Base-by-base conservation (phyloP, 2,329 filamentous ascomycete genomes). In the Sclerotinia glacialis region DNA sequence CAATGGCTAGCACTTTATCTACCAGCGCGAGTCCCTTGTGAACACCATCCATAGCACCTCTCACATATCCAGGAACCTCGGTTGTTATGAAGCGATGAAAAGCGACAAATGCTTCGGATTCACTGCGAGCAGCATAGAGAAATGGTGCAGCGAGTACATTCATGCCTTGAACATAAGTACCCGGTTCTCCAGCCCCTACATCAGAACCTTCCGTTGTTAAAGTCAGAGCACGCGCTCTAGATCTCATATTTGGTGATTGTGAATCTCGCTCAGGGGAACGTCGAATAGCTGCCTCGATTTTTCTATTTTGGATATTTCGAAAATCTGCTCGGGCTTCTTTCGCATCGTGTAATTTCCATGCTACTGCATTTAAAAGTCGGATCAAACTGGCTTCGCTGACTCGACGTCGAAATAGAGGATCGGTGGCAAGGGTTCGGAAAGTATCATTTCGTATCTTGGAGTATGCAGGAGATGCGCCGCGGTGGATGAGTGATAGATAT, bases 401-500 rank as follows among this genome's bases (percentile, higher is more conserved):
- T 67, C 94, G 90, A 42, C 95, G 88, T 69, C 95, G 91, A 82
- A 98, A 99, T 46, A 99, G 86, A n/a, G 94, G 93, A 75, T 99
- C 95, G 62, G 94, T 97, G 42, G 95, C 95, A 65, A 99, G 83
- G 0, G 95, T 99, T 73, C 95, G 92, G 78, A 98, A 98, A 50
- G 95, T 97, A 78, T 99, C 95, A 79, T 99, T 97, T 77, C 93
- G 91, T 76, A 99, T 99, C 80, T 99, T 99, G 74, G 92, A 88
- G 80, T 99, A 97, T 55, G 93, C 93, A 0, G 94, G 93, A 3
- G 94, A 98, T 31, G 94, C 91, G 69, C 95, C 94, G 70, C 95
- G 92, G 76, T 96, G 93, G 71, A 99, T 90, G 54, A 98, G 89
- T 67, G 86, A 85, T 71, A 98, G 90, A 77, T 99, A 99, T 69